Evolutionary conservation across 2,329 filamentous ascomycete species (phyloP).

Genomic region (Diaporthe sp.): DNA sequence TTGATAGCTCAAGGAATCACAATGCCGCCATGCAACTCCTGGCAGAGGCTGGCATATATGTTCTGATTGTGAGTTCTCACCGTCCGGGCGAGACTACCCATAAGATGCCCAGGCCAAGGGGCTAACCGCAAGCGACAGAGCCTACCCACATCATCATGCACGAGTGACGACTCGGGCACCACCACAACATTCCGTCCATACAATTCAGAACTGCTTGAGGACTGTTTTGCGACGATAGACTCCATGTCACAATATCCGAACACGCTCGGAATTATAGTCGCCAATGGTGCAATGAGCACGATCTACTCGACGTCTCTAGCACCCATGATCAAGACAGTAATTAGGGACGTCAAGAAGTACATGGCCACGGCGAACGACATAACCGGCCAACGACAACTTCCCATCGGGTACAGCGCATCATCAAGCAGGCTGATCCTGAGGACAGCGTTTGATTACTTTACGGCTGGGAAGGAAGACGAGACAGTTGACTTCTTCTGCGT

Average conservation of each 20-base stretch:
- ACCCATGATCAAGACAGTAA: conserved; percentile 43
- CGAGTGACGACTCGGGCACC: conserved; percentile 29
- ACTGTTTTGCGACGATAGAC: conserved; percentile 45
- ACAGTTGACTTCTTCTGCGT: conserved; percentile 40
- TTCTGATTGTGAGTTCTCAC: conserved; percentile 43
- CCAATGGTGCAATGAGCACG: conserved; percentile 41
- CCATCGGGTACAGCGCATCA: conserved; percentile 38
- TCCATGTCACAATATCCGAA: conserved; percentile 46
- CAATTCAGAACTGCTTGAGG: conserved; percentile 37
- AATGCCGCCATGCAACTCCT: conserved; percentile 37
- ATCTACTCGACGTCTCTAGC: conserved; percentile 36
- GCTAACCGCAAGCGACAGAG: conserved; percentile 4
- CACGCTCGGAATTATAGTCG: conserved; percentile 45
- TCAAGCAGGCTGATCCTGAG: conserved; percentile 33
- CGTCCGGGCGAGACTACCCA: background rate
- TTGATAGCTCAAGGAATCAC: conserved; percentile 33
- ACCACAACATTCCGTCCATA: conserved; percentile 41
- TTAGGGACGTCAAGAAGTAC: conserved; percentile 47
- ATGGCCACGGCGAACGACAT: conserved; percentile 38
- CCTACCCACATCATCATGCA: conserved; percentile 34
- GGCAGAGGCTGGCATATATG: conserved; percentile 44
- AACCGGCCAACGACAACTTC: conserved; percentile 33
- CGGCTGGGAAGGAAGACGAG: conserved; percentile 36
- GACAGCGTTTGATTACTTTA: conserved; percentile 38
- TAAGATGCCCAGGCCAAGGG: background rate